Conservation (phyloP, 345 rosid genomes). For the Bruguiera sexangula region DNA sequence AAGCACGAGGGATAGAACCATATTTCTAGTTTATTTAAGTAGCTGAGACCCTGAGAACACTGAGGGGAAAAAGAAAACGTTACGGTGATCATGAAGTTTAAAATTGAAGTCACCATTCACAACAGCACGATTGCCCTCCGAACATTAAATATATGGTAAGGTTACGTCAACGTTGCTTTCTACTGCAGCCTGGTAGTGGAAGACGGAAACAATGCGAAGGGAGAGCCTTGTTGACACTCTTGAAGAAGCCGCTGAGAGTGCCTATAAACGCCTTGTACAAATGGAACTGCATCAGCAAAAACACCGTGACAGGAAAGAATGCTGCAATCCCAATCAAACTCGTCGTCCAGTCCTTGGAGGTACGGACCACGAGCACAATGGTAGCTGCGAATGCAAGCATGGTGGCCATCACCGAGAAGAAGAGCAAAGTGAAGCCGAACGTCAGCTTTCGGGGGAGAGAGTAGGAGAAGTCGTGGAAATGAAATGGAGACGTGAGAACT, state of each 20-base stretch:
- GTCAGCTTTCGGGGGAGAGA: constrained; percentile 12
- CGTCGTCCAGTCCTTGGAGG: constrained; percentile 6
- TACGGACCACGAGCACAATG: constrained; percentile 16
- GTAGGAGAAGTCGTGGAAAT: neutral
- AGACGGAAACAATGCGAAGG: neutral
- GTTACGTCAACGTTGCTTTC: neutral
- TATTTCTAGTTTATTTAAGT: no score
- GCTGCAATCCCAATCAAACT: constrained; percentile 13
- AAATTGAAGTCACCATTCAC: no score
- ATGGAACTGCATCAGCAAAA: neutral
- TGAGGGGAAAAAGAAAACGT: no score
- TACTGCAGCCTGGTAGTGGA: no score
- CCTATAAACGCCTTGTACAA: neutral
- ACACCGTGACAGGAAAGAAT: constrained; percentile 11
- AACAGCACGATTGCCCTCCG: no score
- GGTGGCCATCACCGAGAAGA: constrained; percentile 17
- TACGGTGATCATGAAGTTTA: no score
- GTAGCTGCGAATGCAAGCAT: constrained; percentile 22
- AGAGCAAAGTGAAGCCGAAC: constrained; percentile 21
- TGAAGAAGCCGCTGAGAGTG: neutral
- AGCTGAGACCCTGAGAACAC: no score
- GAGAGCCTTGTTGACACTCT: neutral
- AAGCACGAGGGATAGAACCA: no score
- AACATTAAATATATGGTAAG: no score
- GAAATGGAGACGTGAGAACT: constrained; percentile 13